Evolutionary conservation across 257 asterid genomes (phyloP).

Genomic region (Knoxia roxburghii): DNA sequence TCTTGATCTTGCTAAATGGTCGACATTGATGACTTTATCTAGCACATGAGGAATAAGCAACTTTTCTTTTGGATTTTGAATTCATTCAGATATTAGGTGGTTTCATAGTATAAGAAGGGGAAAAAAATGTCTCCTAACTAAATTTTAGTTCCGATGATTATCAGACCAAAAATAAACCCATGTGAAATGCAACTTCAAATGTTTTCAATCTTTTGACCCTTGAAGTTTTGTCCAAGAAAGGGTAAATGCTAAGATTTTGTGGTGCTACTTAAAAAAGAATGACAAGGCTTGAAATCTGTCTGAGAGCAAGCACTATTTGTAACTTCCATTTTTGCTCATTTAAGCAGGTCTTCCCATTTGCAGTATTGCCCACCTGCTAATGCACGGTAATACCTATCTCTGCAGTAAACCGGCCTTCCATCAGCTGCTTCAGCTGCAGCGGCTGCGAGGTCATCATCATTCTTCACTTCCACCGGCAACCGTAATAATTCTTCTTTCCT

Average conservation of each 20-base stretch:
- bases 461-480: conserved; percentile 58
- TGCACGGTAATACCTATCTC: conserved; percentile 72
- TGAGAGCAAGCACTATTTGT: not conserved
- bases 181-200: not conserved
- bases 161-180: not conserved
- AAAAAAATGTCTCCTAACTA: not conserved
- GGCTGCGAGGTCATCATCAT: conserved; percentile 74
- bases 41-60: not conserved
- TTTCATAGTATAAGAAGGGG: not conserved
- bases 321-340: conserved; percentile 10
- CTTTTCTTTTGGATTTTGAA: conserved; percentile 3
- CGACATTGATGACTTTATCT: not conserved
- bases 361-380: conserved; percentile 82
- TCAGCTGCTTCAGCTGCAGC: conserved; percentile 78
- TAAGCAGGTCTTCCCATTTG: conserved; percentile 70
- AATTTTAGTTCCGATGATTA: not conserved
- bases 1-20: conserved; percentile 2
- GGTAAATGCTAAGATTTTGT: not conserved
- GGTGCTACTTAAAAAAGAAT: not conserved
- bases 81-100: not conserved
- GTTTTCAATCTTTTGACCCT: not conserved
- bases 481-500: conserved; percentile 81
- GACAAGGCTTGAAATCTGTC: not conserved
- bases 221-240: not conserved
- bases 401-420: conserved; percentile 82